Percentiles rank a stretch among this genome's conserved stretches.
phyloP scores from a whole-genome alignment of 2,329 filamentous ascomycete genomes.

The Botrytis fragariae region DNA sequence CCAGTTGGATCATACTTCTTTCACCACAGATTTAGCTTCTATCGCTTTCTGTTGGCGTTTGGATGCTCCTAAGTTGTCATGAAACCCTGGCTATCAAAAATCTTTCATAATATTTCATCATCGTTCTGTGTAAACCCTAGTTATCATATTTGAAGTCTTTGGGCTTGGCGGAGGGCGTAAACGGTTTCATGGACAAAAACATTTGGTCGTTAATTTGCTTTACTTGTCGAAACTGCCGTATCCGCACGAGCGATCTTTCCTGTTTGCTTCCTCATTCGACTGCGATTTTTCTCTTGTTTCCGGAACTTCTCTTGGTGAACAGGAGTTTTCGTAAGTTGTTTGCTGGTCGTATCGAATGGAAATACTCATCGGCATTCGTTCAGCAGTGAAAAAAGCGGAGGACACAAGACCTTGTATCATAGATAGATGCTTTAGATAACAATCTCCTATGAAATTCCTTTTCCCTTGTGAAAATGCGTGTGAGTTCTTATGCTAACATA shows the following conservation, averaged over 20 bases:
- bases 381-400: background rate
- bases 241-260: background rate
- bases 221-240: background rate
- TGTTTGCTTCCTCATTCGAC: background rate
- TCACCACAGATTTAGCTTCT: background rate
- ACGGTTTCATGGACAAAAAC: background rate
- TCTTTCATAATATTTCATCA: background rate
- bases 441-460: background rate
- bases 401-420: background rate
- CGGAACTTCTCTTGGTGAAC: background rate
- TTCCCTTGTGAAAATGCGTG: background rate
- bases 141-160: conserved; percentile 15
- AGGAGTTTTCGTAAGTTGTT: background rate
- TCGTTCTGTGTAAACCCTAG: background rate
- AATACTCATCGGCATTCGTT: background rate
- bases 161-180: conserved; percentile 2
- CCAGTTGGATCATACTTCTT: conserved; percentile 22
- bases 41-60: conserved; percentile 15
- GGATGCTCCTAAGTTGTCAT: background rate
- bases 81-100: background rate
- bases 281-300: background rate
- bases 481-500: background rate
- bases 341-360: background rate
- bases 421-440: conserved; percentile 4
- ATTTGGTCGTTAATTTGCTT: background rate